Evolutionary conservation across 139 green algal genomes (phyloP), one percentile per base, ranked within the genome.

Genomic region (Marvania coccoides): DNA sequence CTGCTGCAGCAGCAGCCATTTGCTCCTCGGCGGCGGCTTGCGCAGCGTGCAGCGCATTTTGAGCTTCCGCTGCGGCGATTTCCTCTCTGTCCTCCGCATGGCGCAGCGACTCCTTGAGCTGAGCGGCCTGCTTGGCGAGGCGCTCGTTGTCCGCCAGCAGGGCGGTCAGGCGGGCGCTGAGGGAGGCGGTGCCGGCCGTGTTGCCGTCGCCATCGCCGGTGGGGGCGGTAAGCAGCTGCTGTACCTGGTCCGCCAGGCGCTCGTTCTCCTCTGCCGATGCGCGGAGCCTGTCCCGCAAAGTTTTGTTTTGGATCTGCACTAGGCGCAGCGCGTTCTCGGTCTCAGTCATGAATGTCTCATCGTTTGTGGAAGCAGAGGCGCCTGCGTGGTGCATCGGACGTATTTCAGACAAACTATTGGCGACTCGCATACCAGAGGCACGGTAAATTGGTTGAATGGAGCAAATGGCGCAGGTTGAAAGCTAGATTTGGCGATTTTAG

Each of bases 231-330:
- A 26, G 19, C 19, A n/a, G 54, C 12, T 61, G n/a, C 19, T 61
- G n/a, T 33, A 61, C 23, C n/a, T 61, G 54, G n/a, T 61, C 54
- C 47, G 29, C 47, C 47, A 64, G 57, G 23, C 57, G 30, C 48
- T 64, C 57, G 33, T 64, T 64, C 26, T 64, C 57, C 30, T n/a
- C 26, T 5, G 57, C 57, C 6, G 57, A 30, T 30, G 57, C 30
- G 23, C 57, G 26, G 23, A 64, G 14, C 47, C 57, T 37, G 48
- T 64, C 57, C 6, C 57, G 23, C 12, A 64, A 24, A 23, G 57
- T 38, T 10, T 64, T 64, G 23, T 64, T 64, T 26, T 64, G 57
- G 33, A 64, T 29, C 26, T 64, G 57, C 30, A 64, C 57, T 6
- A 64, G 57, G 28, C 26, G 47, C 26, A 64, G 13, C 5, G 57